Conservation (phyloP, 116 monocot species). For the Cymodocea nodosa region DNA sequence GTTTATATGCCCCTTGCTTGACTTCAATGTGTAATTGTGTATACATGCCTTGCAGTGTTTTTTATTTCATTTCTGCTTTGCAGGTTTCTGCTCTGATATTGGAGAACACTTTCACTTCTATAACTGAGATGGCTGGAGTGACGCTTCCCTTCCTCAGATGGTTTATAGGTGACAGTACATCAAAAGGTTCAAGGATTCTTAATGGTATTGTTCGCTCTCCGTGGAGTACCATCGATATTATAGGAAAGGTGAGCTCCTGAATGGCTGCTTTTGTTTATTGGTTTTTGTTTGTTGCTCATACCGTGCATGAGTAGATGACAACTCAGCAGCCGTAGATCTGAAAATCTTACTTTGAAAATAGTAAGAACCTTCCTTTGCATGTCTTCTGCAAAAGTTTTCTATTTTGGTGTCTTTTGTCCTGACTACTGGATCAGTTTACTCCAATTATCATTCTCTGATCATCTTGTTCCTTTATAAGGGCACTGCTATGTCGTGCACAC, state of each 20-base stretch:
- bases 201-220: conserved; percentile 85
- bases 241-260: conserved; percentile 48
- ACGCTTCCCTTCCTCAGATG: conserved; percentile 70
- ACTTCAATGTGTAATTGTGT: no score
- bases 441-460: neutral
- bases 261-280: neutral
- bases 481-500: no score
- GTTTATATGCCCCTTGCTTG: no score
- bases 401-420: no score
- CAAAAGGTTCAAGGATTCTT: conserved; percentile 58
- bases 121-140: conserved; percentile 88
- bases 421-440: no score
- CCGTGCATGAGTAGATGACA: no score
- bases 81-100: conserved; percentile 81
- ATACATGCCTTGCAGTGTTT: no score
- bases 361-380: no score
- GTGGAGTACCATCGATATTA: conserved; percentile 81
- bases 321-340: no score
- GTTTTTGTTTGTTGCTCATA: no score
- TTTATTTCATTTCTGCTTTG: conserved; percentile 1
- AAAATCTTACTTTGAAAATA: no score
- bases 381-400: no score
- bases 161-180: conserved; percentile 66
- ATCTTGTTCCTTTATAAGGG: neutral
- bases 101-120: conserved; percentile 96